Percentiles rank a stretch among this genome's conserved stretches.
phyloP scores from a whole-genome alignment of 2,329 filamentous ascomycete genomes.

The Clarireedia sp. region DNA sequence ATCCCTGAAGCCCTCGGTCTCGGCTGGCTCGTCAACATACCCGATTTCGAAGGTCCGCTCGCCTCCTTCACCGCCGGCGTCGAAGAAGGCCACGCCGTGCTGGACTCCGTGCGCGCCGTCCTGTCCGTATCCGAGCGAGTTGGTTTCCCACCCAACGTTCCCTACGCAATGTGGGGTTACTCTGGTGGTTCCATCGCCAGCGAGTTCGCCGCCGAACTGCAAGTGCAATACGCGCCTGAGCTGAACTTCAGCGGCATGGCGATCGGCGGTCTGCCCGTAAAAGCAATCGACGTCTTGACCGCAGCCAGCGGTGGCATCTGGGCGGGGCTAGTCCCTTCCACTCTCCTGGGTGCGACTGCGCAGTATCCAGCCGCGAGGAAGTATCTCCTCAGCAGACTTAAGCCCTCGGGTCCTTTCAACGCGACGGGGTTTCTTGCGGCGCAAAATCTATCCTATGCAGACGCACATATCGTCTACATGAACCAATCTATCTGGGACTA shows the following conservation, averaged over 20 bases:
- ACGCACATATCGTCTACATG: constrained; percentile 26
- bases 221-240: constrained; percentile 45
- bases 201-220: constrained; percentile 45
- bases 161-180: constrained; percentile 42
- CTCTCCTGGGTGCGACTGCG: neutral
- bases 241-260: constrained; percentile 41
- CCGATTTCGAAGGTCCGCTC: constrained; percentile 19
- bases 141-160: neutral
- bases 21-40: constrained; percentile 17
- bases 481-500: constrained; percentile 34
- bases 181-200: constrained; percentile 45
- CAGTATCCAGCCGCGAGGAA: constrained; percentile 10
- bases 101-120: constrained; percentile 20
- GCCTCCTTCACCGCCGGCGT: constrained; percentile 12
- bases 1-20: constrained; percentile 5
- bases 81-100: constrained; percentile 13
- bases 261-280: constrained; percentile 40
- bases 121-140: neutral
- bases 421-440: constrained; percentile 29
- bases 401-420: constrained; percentile 25
- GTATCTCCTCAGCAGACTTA: constrained; percentile 9
- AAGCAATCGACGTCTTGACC: constrained; percentile 32
- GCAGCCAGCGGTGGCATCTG: constrained; percentile 28
- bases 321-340: constrained; percentile 23
- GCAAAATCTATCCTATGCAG: constrained; percentile 22